Evolutionary conservation across 768 basidiomycete genomes (phyloP).

Genomic region (Clavulina sp.): DNA sequence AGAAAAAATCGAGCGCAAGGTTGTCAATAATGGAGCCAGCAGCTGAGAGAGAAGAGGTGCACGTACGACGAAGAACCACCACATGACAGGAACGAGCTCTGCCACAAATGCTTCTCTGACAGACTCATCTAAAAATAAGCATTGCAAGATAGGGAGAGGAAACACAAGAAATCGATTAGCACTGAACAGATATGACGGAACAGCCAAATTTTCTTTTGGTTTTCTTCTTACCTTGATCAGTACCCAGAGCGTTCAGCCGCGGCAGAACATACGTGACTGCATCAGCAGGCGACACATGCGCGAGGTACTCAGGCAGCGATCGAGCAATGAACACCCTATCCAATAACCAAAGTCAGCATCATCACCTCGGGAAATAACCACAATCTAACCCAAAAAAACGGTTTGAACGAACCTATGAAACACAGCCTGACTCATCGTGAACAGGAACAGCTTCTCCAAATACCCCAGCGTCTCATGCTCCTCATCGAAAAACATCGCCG

Average conservation of each 20-base stretch:
- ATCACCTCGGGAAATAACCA: not conserved
- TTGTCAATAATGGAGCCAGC: too few relatives aligned
- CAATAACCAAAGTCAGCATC: not conserved
- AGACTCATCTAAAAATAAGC: constrained; percentile 41
- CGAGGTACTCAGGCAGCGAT: constrained; percentile 60
- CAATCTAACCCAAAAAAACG: not conserved
- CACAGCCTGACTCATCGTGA: constrained; percentile 55
- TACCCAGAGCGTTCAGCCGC: constrained; percentile 66
- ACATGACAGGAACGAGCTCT: constrained; percentile 64
- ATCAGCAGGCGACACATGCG: constrained; percentile 62
- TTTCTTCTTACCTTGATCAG: constrained; percentile 71
- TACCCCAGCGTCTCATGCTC: constrained; percentile 47
- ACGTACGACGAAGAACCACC: constrained; percentile 63
- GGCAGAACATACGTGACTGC: constrained; percentile 88
- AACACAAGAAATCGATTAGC: not conserved
- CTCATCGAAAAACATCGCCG: constrained; percentile 41
- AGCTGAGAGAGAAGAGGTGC: not conserved
- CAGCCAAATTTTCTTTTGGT: constrained; percentile 1
- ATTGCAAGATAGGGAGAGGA: not conserved
- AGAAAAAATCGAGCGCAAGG: too few relatives aligned
- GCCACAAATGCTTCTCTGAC: constrained; percentile 79
- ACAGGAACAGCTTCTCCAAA: constrained; percentile 84
- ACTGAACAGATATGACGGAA: constrained; percentile 5
- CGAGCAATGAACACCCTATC: constrained; percentile 65
- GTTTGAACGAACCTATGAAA: constrained; percentile 31